Base-by-base conservation (phyloP, 257 asterid genomes). In the Eucommia ulmoides region DNA sequence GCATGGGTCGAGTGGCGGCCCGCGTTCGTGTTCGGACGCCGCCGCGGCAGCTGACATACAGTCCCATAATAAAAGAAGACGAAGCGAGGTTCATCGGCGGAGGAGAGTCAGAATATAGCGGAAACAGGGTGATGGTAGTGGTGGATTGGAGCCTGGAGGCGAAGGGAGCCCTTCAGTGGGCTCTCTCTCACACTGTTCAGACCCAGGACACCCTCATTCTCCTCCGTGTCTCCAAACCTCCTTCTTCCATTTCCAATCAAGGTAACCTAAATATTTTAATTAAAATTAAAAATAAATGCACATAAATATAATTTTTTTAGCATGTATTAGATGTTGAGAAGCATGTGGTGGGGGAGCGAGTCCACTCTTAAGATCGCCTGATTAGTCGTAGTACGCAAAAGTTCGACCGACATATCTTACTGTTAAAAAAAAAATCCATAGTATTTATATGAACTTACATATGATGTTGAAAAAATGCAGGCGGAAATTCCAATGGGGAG, bases 101-200 rank as follows among this genome's bases (percentile, higher is more conserved):
- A 49, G 41, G 49, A 41, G 0, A 83, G 70, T 53, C 71, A 0
- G 76, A 79, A 49, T 18, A 54, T 12, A 78, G 88, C 51, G 15
- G 2, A 2, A 88, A 88, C 62, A 65, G 81, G 58, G 97, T 82
- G 16, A 84, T 88, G 97, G 83, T 84, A n/a, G 91, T 82, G 26
- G 74, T 88, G 23, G 96, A 84, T 54, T 62, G 78, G 2, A 60
- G 75, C 35, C 45, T 44, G 0, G 91, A 82, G 65, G 80, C 96
- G 10, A 74, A 72, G 66, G 75, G 57, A 38, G 97, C 96, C 18
- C 81, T 88, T 15, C 83, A 82, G 20, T 88, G 96, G 97, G 83
- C 89, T 6, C 79, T 88, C 38, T 75, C 97, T 1, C 95, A 84
- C 56, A 70, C 95, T 25, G 74, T 88, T 41, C 97, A 84, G 50